phyloP scores from a whole-genome alignment of 805 yeast species.

The Candida vaughaniae region DNA sequence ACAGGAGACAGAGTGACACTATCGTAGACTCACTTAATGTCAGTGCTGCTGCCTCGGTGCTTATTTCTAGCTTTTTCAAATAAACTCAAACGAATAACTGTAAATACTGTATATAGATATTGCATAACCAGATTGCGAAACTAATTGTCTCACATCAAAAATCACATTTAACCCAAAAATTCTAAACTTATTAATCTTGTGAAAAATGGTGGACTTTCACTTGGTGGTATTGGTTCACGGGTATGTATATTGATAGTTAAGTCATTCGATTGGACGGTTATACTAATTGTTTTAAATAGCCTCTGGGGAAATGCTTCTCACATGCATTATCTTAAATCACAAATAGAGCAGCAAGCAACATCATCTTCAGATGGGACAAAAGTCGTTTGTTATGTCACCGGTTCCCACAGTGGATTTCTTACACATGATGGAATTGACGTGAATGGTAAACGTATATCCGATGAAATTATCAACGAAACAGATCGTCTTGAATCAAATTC shows the following conservation, averaged over 20 bases:
- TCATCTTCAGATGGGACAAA: slow-evolving; percentile 19
- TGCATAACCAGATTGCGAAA: no score
- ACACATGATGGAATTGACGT: slow-evolving; percentile 88
- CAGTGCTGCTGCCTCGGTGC: slow-evolving; percentile 81
- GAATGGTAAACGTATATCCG: slow-evolving; percentile 73
- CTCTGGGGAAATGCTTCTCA: slow-evolving; percentile 79
- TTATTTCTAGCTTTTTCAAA: slow-evolving; percentile 33
- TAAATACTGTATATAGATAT: no score
- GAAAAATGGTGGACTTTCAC: slow-evolving; percentile 44
- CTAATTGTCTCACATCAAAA: no score
- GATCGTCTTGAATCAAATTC: slow-evolving; percentile 1
- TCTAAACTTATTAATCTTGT: no score
- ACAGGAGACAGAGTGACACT: slow-evolving; percentile 24
- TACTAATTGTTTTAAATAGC: slow-evolving; percentile 13
- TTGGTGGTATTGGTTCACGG: slow-evolving; percentile 77
- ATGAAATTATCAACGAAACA: slow-evolving; percentile 50
- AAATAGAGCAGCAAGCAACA: slow-evolving; percentile 34
- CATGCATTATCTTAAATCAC: slow-evolving; percentile 57
- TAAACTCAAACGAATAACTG: no score
- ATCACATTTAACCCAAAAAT: no score
- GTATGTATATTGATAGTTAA: slow-evolving; percentile 28
- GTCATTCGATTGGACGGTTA: neutral
- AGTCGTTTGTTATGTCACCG: slow-evolving; percentile 50
- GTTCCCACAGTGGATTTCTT: slow-evolving; percentile 66
- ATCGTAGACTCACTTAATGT: slow-evolving; percentile 81